Evolutionary conservation across 2,329 filamentous ascomycete species (phyloP).

Genomic region (Pseudogymnoascus sp.): DNA sequence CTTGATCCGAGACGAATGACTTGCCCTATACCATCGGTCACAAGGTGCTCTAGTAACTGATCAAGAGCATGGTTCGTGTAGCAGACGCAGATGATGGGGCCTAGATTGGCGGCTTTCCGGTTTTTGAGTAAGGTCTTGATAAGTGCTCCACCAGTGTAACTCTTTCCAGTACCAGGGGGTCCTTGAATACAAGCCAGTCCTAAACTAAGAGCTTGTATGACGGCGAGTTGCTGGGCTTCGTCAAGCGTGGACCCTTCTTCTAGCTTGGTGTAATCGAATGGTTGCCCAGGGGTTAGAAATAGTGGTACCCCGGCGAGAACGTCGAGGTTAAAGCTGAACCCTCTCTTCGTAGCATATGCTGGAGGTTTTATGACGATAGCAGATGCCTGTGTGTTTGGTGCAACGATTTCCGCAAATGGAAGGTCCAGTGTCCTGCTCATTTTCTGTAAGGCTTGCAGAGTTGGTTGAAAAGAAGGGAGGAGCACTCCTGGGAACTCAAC

Average conservation of each 20-base stretch:
- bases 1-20: conserved; percentile 21
- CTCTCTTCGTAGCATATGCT: conserved; percentile 40
- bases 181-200: conserved; percentile 59
- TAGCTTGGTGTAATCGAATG: conserved; percentile 28
- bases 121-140: conserved; percentile 47
- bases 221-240: conserved; percentile 40
- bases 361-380: conserved; percentile 37
- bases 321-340: conserved; percentile 44
- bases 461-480: conserved; percentile 50
- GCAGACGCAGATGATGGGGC: conserved; percentile 43
- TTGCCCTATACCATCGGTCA: conserved; percentile 20
- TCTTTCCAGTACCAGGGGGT: conserved; percentile 65
- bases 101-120: conserved; percentile 33
- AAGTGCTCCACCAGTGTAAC: conserved; percentile 52
- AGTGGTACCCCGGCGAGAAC: conserved; percentile 20
- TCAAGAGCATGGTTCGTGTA: conserved; percentile 30
- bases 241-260: conserved; percentile 39
- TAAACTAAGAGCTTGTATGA: conserved; percentile 46
- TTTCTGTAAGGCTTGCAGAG: conserved; percentile 47
- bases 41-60: conserved; percentile 26
- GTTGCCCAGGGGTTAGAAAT: conserved; percentile 23
- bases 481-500: conserved; percentile 58
- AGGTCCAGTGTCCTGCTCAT: conserved; percentile 39
- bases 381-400: conserved; percentile 23
- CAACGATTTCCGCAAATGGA: conserved; percentile 44